These are phyloP conservation scores for Colletotrichum trifolii DNA, from an alignment of 2,329 filamentous ascomycete species.

Conservation along the genomic window DNA sequence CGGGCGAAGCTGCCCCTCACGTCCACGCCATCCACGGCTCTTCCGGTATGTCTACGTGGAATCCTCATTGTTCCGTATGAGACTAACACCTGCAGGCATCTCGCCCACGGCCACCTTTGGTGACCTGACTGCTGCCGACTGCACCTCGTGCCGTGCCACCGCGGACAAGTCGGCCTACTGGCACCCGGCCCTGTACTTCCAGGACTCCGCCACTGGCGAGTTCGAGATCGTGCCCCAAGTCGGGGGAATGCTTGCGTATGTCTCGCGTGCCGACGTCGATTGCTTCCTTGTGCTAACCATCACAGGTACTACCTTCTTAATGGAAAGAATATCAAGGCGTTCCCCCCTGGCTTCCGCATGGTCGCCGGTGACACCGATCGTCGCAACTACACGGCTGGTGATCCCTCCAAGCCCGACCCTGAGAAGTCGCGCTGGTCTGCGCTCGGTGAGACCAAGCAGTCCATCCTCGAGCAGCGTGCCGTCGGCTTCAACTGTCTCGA, in stretches of 20 bases:
- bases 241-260: slow-evolving; percentile 87
- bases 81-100: slow-evolving; percentile 66
- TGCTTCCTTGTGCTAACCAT: slow-evolving; percentile 8
- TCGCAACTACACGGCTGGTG: slow-evolving; percentile 76
- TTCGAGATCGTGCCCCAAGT: slow-evolving; percentile 77
- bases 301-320: slow-evolving; percentile 86
- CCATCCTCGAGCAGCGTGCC: slow-evolving; percentile 79
- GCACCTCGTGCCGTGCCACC: slow-evolving; percentile 83
- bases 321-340: slow-evolving; percentile 73
- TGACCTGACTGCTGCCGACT: slow-evolving; percentile 70
- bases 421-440: slow-evolving; percentile 76
- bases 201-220: slow-evolving; percentile 70
- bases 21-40: slow-evolving; percentile 82
- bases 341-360: slow-evolving; percentile 84
- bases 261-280: slow-evolving; percentile 41
- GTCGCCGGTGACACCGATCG: slow-evolving; percentile 77
- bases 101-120: slow-evolving; percentile 65
- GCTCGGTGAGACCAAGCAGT: slow-evolving; percentile 73
- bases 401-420: slow-evolving; percentile 72
- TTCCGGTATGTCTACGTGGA: slow-evolving; percentile 67
- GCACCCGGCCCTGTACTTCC: slow-evolving; percentile 83
- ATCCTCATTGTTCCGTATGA: neutral
- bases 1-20: slow-evolving; percentile 70
- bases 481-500: slow-evolving; percentile 96
- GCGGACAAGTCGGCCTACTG: slow-evolving; percentile 92